Conservation (phyloP, 1,139 yeast genomes). For the Yamadazyma blattariae region DNA sequence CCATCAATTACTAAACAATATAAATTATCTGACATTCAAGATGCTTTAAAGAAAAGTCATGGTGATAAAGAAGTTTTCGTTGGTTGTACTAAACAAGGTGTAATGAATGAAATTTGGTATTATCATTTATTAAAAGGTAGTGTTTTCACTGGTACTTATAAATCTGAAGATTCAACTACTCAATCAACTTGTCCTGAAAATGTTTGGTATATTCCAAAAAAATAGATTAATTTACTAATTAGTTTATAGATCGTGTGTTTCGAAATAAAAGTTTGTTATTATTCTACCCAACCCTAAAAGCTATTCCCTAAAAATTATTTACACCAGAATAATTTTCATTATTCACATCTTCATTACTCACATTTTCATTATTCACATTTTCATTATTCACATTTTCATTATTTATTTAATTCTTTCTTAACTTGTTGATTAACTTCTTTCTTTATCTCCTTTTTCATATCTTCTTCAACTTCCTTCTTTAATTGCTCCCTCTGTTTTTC, state of each 20-base stretch:
- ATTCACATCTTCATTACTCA: too few species aligned
- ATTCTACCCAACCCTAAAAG: too few species aligned
- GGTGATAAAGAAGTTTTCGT: conserved; percentile 31
- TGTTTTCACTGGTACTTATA: conserved; percentile 34
- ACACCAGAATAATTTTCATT: conserved; percentile 1
- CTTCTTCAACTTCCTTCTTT: too few species aligned
- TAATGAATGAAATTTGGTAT: conserved; percentile 40
- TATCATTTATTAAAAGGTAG: conserved; percentile 35
- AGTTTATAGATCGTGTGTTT: too few species aligned
- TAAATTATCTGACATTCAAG: conserved; percentile 26
- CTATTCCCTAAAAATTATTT: too few species aligned
- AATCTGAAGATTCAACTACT: conserved; percentile 25
- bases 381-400: too few species aligned
- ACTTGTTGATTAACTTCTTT: too few species aligned
- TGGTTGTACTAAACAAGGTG: conserved; percentile 30
- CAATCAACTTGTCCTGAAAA: conserved; percentile 24
- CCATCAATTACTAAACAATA: conserved; percentile 31
- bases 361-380: too few species aligned
- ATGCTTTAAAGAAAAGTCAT: conserved; percentile 28
- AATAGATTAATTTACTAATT: background rate
- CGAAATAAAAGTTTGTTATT: too few species aligned
- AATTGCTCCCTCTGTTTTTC: background rate
- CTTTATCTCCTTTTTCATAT: conserved; percentile 1
- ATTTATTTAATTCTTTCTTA: too few species aligned
- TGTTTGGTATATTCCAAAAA: conserved; percentile 34